Evolutionary conservation across 2,329 filamentous ascomycete species (phyloP).

Genomic region (Fusarium graminum): DNA sequence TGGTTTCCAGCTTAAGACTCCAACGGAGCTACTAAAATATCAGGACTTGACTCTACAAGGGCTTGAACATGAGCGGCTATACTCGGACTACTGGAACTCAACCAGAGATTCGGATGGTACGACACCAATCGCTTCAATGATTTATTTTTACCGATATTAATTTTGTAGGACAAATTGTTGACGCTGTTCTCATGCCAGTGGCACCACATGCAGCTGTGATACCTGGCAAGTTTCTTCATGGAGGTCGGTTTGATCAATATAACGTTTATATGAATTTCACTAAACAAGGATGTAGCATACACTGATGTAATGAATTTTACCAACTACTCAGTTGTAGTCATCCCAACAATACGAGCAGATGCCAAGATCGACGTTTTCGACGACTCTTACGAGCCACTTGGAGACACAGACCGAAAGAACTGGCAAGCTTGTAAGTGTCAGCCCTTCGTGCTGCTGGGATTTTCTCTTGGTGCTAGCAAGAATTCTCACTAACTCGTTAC

Average conservation of each 20-base stretch:
- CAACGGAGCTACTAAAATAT: slow-evolving; percentile 50
- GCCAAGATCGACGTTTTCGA: slow-evolving; percentile 62
- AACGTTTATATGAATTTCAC: accelerated
- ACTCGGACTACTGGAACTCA: slow-evolving; percentile 74
- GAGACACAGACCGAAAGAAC: slow-evolving; percentile 58
- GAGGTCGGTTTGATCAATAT: slow-evolving; percentile 12
- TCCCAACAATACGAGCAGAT: slow-evolving; percentile 68
- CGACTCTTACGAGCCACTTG: slow-evolving; percentile 55
- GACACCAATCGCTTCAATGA: slow-evolving; percentile 5
- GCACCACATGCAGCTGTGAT: slow-evolving; percentile 64
- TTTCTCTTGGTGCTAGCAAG: too few species aligned
- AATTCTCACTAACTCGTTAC: too few species aligned
- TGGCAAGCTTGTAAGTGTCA: slow-evolving; percentile 61
- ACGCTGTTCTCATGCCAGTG: slow-evolving; percentile 65
- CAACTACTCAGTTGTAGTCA: slow-evolving; percentile 66
- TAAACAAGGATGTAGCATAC: slow-evolving; percentile 44
- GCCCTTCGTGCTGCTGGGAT: too few species aligned
- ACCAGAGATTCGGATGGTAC: slow-evolving; percentile 64
- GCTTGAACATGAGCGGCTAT: slow-evolving; percentile 67
- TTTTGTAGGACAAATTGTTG: slow-evolving; percentile 61
- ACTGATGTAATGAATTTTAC: slow-evolving; percentile 63
- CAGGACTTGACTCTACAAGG: slow-evolving; percentile 65
- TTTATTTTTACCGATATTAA: neutral
- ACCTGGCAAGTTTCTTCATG: slow-evolving; percentile 60
- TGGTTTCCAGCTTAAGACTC: slow-evolving; percentile 49